Evolutionary conservation across 257 asterid species (phyloP), one percentile per base, ranked within the genome.

Genomic region (Solanum arcanum): DNA sequence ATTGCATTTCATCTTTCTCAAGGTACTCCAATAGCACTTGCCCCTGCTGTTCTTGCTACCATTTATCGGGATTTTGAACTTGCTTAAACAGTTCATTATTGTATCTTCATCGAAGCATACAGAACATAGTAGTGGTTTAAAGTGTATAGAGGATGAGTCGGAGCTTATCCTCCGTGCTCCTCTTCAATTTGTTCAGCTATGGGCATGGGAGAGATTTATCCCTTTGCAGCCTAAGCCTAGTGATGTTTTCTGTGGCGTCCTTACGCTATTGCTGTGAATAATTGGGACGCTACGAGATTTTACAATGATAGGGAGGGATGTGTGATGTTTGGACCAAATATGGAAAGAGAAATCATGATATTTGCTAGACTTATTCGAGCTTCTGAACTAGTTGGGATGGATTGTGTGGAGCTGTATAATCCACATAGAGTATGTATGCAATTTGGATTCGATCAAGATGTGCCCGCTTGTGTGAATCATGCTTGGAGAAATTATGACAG

Each of bases 391-490:
- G 92, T 86, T 23, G 88, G 96, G 46, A 27, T 90, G 25, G 87
- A 70, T 25, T 90, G 92, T 86, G 82, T 90, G 52, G 90, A 91
- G 41, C 91, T 87, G 44, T 91, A 93, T 84, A 84, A 86, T 56
- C 94, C 95, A 5, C 93, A 93, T 75, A 91, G 93, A 7, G 96
- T 91, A 21, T 89, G 93, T 1, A 90, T 77, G 95, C 96, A 93
- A 12, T 91, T 93, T 64, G 93, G 21, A 49, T 49, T 49, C 60
- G 18, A 60, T 60, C 69, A 60, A 60, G 95, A 90, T 41, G 49
- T 92, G 31, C 94, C 92, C 1, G 88, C 86, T 13, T 15, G 33
- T 70, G 88, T 91, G 27, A 46, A 25, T 21, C n/a, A 82, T 60
- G 16, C 90, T 39, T 91, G 93, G 90, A 81, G 83, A 1, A 56